A percentile compares a stretch with the other conserved stretches of the same genome.
Evolutionary conservation across 1,139 yeast genomes (phyloP).

Genomic region (Trichomonascaceae sp.): DNA sequence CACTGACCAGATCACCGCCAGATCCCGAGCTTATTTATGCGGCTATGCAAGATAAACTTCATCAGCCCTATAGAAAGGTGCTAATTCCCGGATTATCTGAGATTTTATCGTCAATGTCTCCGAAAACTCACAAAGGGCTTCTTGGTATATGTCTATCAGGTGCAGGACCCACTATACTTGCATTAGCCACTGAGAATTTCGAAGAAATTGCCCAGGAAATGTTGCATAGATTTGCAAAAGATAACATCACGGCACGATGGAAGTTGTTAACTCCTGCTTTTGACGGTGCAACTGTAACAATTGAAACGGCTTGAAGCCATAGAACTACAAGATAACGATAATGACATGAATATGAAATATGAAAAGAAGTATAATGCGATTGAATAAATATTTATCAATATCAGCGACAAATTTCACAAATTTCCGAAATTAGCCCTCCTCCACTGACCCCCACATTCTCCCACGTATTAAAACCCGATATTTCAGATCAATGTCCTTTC

Average conservation of each 20-base stretch:
- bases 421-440: background rate
- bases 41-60: slow-evolving; percentile 94
- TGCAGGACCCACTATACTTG: slow-evolving; percentile 95
- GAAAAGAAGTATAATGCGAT: too few relatives aligned
- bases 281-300: slow-evolving; percentile 59
- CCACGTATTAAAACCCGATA: background rate
- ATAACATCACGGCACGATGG: slow-evolving; percentile 72
- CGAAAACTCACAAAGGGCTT: slow-evolving; percentile 73
- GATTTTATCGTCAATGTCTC: slow-evolving; percentile 75
- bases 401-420: background rate
- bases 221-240: slow-evolving; percentile 57
- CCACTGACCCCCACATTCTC: background rate
- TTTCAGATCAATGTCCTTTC: background rate
- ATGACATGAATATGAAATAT: background rate
- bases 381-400: too few relatives aligned
- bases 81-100: slow-evolving; percentile 87
- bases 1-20: slow-evolving; percentile 77
- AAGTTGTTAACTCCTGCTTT: slow-evolving; percentile 77
- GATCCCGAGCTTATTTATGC: slow-evolving; percentile 77
- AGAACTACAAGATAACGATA: background rate
- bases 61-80: slow-evolving; percentile 89
- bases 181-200: slow-evolving; percentile 83
- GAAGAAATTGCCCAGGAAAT: slow-evolving; percentile 79
- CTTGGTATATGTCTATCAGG: slow-evolving; percentile 94
- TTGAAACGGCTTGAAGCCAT: background rate